A percentile compares a stretch with the other conserved stretches of the same genome.
phyloP scores from a whole-genome alignment of 257 asterid genomes.

The Henckelia pumila region DNA sequence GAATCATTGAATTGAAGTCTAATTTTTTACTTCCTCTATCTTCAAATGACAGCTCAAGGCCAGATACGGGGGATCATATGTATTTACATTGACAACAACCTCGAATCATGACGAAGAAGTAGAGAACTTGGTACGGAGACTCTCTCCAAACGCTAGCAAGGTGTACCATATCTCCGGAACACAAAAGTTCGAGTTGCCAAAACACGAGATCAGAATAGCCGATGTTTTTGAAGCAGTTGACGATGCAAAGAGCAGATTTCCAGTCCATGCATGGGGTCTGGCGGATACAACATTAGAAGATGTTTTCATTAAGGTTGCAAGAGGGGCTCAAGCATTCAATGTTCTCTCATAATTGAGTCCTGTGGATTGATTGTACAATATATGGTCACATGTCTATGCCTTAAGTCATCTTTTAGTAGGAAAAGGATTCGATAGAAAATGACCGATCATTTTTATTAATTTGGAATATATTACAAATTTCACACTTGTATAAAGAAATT shows the following conservation, averaged over 20 bases:
- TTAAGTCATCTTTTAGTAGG: too few species aligned
- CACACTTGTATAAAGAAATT: too few species aligned
- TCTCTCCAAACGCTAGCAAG: constrained; percentile 71
- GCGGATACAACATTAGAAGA: constrained; percentile 94
- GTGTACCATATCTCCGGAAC: constrained; percentile 90
- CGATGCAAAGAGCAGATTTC: constrained; percentile 73
- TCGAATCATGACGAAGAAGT: constrained; percentile 68
- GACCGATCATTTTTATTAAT: too few species aligned
- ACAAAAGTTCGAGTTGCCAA: constrained; percentile 90
- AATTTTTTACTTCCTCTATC: not conserved
- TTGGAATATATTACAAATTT: not conserved
- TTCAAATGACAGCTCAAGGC: constrained; percentile 67
- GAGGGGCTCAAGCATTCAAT: constrained; percentile 62
- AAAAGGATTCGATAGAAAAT: too few species aligned
- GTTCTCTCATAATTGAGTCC: constrained; percentile 43
- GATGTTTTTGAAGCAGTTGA: constrained; percentile 87
- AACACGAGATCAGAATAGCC: constrained; percentile 68
- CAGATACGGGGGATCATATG: constrained; percentile 89
- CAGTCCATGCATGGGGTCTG: constrained; percentile 93
- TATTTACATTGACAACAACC: constrained; percentile 89
- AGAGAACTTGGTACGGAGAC: constrained; percentile 48
- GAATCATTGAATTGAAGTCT: not conserved
- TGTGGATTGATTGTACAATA: not conserved
- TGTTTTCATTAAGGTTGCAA: constrained; percentile 92
- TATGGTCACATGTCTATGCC: too few species aligned